phyloP scores from a whole-genome alignment of 2,329 filamentous ascomycete species.

The Sordariomycetes sp. region DNA sequence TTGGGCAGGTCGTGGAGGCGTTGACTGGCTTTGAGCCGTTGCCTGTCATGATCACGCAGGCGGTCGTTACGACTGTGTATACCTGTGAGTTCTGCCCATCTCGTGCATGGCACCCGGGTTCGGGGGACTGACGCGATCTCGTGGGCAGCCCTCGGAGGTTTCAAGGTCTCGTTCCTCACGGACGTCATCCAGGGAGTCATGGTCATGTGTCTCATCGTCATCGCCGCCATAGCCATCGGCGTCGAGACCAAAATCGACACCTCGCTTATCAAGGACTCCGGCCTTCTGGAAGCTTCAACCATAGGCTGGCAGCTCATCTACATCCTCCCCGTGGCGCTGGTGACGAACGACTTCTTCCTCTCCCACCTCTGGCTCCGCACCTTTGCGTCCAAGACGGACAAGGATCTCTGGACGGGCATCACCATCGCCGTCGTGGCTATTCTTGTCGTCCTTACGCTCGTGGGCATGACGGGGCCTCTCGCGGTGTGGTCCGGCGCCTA shows the following conservation, averaged over 20 bases:
- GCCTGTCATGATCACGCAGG: slow-evolving; percentile 68
- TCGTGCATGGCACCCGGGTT: not conserved
- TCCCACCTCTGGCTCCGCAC: slow-evolving; percentile 78
- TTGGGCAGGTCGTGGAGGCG: slow-evolving; percentile 67
- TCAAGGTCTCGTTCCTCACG: slow-evolving; percentile 75
- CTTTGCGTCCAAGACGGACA: slow-evolving; percentile 70
- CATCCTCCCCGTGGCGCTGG: slow-evolving; percentile 68
- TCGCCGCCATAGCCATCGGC: slow-evolving; percentile 69
- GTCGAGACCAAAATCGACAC: slow-evolving; percentile 63
- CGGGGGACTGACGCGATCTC: not conserved
- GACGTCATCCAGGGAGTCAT: slow-evolving; percentile 74
- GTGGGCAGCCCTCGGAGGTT: slow-evolving; percentile 61
- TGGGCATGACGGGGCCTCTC: slow-evolving; percentile 63
- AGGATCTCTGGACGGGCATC: slow-evolving; percentile 65
- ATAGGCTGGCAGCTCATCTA: slow-evolving; percentile 81
- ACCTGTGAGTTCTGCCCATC: slow-evolving; percentile 45
- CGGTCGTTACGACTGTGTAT: slow-evolving; percentile 69
- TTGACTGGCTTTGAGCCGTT: slow-evolving; percentile 66
- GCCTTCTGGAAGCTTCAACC: slow-evolving; percentile 55
- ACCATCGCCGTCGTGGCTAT: slow-evolving; percentile 56
- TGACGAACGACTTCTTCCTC: slow-evolving; percentile 82
- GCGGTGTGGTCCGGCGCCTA: slow-evolving; percentile 70
- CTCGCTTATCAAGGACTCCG: slow-evolving; percentile 56
- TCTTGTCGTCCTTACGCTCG: slow-evolving; percentile 59
- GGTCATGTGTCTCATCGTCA: slow-evolving; percentile 64